Evolutionary conservation across 495 filamentous ascomycete species (phyloP).

Genomic region (Penicillium soppii): DNA sequence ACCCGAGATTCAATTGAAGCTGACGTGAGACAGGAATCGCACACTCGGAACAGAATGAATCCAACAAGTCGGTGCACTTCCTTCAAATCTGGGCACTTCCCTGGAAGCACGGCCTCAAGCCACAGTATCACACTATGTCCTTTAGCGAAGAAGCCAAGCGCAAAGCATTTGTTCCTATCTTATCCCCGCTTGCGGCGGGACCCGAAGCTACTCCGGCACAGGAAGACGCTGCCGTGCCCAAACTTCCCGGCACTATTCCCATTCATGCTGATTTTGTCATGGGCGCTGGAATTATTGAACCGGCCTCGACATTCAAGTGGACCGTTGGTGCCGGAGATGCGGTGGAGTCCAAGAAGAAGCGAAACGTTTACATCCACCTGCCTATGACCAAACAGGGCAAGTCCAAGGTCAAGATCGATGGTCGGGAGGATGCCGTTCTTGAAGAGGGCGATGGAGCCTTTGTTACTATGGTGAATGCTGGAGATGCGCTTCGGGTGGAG

Average conservation of each 20-base stretch:
- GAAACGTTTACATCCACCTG: slow-evolving; percentile 75
- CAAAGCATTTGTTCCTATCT: slow-evolving; percentile 63
- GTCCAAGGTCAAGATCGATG: slow-evolving; percentile 62
- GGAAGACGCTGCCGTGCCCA: slow-evolving; percentile 58
- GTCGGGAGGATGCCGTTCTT: slow-evolving; percentile 60
- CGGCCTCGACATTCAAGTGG: slow-evolving; percentile 56
- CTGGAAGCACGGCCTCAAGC: slow-evolving; percentile 64
- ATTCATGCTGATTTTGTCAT: slow-evolving; percentile 80
- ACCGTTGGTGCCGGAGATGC: slow-evolving; percentile 52
- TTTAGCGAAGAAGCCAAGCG: slow-evolving; percentile 69
- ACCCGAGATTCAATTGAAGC: neutral
- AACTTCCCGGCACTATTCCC: slow-evolving; percentile 63
- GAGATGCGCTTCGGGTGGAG: slow-evolving; percentile 60
- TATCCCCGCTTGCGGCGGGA: slow-evolving; percentile 68
- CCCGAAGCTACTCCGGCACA: slow-evolving; percentile 53
- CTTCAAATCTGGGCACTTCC: slow-evolving; percentile 81
- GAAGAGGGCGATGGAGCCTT: slow-evolving; percentile 76
- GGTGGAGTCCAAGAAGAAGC: slow-evolving; percentile 43
- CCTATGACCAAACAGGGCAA: slow-evolving; percentile 73
- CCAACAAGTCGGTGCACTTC: slow-evolving; percentile 67
- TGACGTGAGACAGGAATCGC: slow-evolving; percentile 55
- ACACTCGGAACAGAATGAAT: slow-evolving; percentile 74
- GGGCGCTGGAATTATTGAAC: slow-evolving; percentile 65
- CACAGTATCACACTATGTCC: slow-evolving; percentile 66
- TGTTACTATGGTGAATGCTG: slow-evolving; percentile 53